Base-by-base conservation (phyloP, 306 rosid genomes). In the Rubus parviflorus region DNA sequence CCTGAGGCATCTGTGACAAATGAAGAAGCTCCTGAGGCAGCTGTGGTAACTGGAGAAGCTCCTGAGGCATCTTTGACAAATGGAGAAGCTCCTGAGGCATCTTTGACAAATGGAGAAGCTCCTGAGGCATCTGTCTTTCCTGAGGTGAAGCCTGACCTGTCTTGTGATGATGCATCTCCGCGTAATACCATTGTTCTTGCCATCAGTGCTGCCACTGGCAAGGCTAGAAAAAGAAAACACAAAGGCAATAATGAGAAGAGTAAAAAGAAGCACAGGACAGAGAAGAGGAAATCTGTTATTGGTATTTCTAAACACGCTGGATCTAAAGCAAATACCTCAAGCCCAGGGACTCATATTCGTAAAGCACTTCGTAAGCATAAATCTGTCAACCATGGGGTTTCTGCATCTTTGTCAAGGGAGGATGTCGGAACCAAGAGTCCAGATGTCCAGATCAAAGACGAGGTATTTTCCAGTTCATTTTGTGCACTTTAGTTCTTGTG, bases 121-220 rank as follows among this genome's bases (percentile, higher is more conserved):
- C 75, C 80, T 68, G 91, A 80, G 67, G 77, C 84, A 80, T 75
- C 82, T 61, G 85, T 78, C 85, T 78, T 49, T 58, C 81, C 78
- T 79, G 87, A 89, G 72, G 86, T 63, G 70, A 88, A 84, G 80
- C 83, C 87, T 61, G 85, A 72, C 76, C 70, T 81, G 73, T 79
- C 91, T 81, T 68, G 81, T 80, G 78, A 81, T 73, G 82, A 82
- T 81, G 69, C 47, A 43, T 85, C 90, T 75, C 73, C 79, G 7
- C 86, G 84, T 75, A 92, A 86, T 78, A 53, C 86, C 48, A 85
- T 87, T 78, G 97, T 90, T 85, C 96, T 92, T 85, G 96, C 85
- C 63, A 79, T 87, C 73, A 72, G 85, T 86, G 83, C 90, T 83
- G 73, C 70, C 47, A 79, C 81, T 51, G 88, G 76, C 74, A 87